These are phyloP conservation scores for Ganoderma lucidum DNA, from an alignment of 1,284 basidiomycete genomes.

Conservation along the genomic window DNA sequence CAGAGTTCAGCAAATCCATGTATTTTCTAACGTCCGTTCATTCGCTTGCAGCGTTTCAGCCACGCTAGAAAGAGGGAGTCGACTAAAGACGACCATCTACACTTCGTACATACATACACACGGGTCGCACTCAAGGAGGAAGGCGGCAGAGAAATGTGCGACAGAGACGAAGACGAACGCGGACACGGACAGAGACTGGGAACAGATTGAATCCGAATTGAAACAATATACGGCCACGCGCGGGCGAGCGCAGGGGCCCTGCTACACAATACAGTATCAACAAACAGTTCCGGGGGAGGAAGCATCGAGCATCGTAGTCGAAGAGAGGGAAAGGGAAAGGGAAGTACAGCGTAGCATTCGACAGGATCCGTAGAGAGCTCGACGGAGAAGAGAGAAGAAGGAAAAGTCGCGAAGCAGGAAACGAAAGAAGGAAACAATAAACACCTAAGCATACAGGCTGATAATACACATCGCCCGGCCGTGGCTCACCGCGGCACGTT, in stretches of 20 bases:
- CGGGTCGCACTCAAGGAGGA: background rate
- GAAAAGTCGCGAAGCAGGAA: background rate
- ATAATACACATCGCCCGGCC: constrained; percentile 8
- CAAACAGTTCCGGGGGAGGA: background rate
- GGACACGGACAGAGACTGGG: background rate
- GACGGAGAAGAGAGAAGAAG: background rate
- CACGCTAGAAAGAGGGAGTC: background rate
- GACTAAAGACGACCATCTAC: background rate
- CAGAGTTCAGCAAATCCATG: background rate
- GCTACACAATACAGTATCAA: constrained; percentile 8
- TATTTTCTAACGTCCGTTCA: background rate
- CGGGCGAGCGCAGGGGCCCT: background rate
- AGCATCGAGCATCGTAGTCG: constrained; percentile 3
- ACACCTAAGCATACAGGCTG: constrained; percentile 20
- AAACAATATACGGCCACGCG: background rate
- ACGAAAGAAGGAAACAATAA: constrained; percentile 5
- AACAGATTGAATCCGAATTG: background rate
- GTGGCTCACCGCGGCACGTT: background rate
- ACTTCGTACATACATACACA: background rate
- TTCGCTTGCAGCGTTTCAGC: too few relatives aligned
- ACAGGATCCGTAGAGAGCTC: background rate
- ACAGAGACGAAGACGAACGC: background rate
- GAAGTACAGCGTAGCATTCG: background rate
- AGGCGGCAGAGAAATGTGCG: background rate
- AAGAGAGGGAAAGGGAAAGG: background rate